Base-by-base conservation (phyloP, 2,329 filamentous ascomycete species). In the Pseudocercospora musae region DNA sequence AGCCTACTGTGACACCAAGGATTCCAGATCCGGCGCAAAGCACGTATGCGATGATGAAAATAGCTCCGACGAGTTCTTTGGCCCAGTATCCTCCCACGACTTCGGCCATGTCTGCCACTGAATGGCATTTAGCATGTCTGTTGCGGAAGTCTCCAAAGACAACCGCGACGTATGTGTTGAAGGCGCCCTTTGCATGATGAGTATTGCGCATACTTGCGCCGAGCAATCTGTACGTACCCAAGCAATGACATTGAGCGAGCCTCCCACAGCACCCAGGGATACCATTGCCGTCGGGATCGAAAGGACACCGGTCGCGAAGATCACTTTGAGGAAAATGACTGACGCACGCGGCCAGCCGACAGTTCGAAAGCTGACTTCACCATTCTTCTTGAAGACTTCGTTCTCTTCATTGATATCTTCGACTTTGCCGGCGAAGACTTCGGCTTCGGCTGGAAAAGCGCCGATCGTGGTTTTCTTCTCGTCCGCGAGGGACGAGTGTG, bases 11-110 rank as follows among this genome's bases (percentile, higher is more conserved):
- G 0, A 86, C 79, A 8, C 83, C 84, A 31, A 88, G 78, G 62
- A 88, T 85, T 6, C 85, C 85, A 0, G 82, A 82, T 1, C 59
- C 84, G 6, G 80, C 78, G 37, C 81, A 81, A n/a, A 88, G 81
- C 44, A 85, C 78, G 62, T 85, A 87, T 2, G 82, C 83, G 4
- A 86, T 73, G 11, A 87, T 78, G 72, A 87, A 87, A 1, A 87
- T 71, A 0, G 80, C 68, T 0, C 85, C 85, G 7, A 79, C 78
- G 0, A 87, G 48, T 70, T 88, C 85, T 58, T 79, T 81, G 9
- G 83, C 67, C 65, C 82, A 74, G 1, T 71, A 68, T 0, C 84
- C 85, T 0, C 85, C 83, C 0, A 87, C 79, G 0, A 84, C 76
- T 21, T 81, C 72, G 1, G 82, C 83, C 84, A 88, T 87, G 63